phyloP scores from a whole-genome alignment of 2,329 filamentous ascomycete species.

The Curvularia eragrostidis region DNA sequence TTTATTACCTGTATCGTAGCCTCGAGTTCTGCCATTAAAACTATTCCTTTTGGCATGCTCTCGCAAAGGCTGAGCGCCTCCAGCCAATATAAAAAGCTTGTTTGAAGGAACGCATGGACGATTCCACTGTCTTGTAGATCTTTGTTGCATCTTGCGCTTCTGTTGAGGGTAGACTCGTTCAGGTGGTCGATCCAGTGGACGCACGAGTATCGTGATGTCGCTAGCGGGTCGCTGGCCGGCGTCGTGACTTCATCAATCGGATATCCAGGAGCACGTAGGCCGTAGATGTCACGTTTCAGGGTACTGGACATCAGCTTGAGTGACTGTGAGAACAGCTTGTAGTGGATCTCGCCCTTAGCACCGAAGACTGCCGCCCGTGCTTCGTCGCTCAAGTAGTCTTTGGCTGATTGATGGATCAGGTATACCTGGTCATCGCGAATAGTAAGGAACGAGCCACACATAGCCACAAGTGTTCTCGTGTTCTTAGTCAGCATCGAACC shows the following conservation, averaged over 20 bases:
- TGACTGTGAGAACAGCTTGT: background rate
- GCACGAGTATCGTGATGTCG: constrained; percentile 24
- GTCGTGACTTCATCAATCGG: constrained; percentile 24
- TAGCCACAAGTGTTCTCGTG: background rate
- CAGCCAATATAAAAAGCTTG: background rate
- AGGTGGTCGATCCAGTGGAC: constrained; percentile 18
- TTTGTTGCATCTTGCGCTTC: constrained; percentile 32
- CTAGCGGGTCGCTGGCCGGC: constrained; percentile 35
- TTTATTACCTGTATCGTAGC: background rate
- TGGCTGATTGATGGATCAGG: constrained; percentile 4
- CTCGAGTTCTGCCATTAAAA: constrained; percentile 12
- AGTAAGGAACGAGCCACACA: constrained; percentile 1
- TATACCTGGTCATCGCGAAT: background rate
- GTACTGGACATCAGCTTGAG: constrained; percentile 15
- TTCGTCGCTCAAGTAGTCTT: constrained; percentile 2
- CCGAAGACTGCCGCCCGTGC: background rate
- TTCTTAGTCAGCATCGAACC: background rate
- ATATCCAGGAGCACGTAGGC: constrained; percentile 15
- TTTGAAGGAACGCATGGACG: constrained; percentile 12
- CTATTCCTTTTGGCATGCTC: constrained; percentile 8
- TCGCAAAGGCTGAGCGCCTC: constrained; percentile 18
- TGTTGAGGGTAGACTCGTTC: too few species aligned
- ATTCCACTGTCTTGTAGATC: constrained; percentile 2
- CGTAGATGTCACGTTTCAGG: constrained; percentile 28
- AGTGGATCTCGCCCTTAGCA: background rate